phyloP scores from a whole-genome alignment of 768 basidiomycete species.

The Boletus pseudopeckii region DNA sequence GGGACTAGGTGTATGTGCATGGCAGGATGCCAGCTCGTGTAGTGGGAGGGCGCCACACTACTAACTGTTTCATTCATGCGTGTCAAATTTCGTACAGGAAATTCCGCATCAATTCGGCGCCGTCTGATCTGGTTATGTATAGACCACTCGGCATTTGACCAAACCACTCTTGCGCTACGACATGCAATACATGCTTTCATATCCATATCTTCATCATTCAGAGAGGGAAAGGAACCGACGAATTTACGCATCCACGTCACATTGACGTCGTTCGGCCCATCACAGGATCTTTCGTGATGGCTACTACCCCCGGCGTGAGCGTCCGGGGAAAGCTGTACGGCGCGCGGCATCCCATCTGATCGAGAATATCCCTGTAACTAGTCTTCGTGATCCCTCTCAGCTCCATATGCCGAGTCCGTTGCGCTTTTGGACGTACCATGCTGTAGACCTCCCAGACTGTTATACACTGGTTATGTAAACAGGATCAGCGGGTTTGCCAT shows the following conservation, averaged over 20 bases:
- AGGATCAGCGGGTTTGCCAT: not conserved
- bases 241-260: not conserved
- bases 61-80: not conserved
- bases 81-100: conserved; percentile 14
- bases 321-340: not conserved
- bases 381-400: not conserved
- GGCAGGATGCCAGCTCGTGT: not conserved
- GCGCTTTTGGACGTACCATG: not conserved
- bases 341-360: not conserved
- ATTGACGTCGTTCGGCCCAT: not conserved
- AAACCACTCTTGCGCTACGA: not conserved
- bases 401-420: not conserved
- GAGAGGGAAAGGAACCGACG: not conserved
- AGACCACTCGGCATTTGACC: not conserved
- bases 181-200: not conserved
- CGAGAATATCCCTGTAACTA: conserved; percentile 1
- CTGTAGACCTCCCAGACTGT: conserved; percentile 1
- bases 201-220: not conserved
- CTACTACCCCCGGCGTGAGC: not conserved
- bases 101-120: not conserved
- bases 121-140: conserved; percentile 2
- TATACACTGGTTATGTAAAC: not conserved
- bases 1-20: conserved; percentile 14
- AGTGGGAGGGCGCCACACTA: not conserved
- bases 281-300: not conserved